These are phyloP conservation scores for Mycena kentingensis DNA, from an alignment of 768 basidiomycete genomes.

Conservation along the genomic window DNA sequence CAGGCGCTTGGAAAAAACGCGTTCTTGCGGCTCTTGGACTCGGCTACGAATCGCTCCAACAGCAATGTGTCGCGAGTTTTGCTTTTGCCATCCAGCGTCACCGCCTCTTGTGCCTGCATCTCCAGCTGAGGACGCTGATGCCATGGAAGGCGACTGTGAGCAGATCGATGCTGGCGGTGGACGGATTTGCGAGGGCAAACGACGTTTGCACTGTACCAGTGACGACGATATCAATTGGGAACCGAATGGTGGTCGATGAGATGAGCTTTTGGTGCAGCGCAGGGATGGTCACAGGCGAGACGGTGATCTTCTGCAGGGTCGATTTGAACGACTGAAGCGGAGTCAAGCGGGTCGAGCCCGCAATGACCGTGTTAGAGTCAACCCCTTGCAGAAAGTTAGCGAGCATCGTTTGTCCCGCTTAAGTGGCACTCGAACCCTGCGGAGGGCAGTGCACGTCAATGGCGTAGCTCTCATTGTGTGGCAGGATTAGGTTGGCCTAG, in stretches of 20 bases:
- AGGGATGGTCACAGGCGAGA: constrained; percentile 66
- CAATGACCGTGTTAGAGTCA: constrained; percentile 54
- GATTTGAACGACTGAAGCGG: constrained; percentile 59
- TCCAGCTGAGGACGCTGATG: no score
- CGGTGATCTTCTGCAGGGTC: constrained; percentile 59
- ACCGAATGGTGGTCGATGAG: constrained; percentile 52
- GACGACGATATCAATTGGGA: constrained; percentile 62
- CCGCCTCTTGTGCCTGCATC: no score
- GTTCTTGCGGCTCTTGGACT: constrained; percentile 1
- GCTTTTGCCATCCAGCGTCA: no score
- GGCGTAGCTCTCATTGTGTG: constrained; percentile 57
- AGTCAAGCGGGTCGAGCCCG: constrained; percentile 57
- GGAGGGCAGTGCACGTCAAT: constrained; percentile 68
- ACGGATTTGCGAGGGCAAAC: constrained; percentile 68
- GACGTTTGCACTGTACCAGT: constrained; percentile 61
- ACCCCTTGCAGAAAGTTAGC: constrained; percentile 72
- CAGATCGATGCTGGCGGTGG: constrained; percentile 71
- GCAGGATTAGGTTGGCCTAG: constrained; percentile 58
- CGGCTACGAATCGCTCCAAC: constrained; percentile 8
- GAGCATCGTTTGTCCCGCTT: constrained; percentile 57
- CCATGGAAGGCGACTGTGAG: constrained; percentile 50
- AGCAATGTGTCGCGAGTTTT: constrained; percentile 13
- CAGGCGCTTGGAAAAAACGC: not conserved
- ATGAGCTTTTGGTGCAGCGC: constrained; percentile 66
- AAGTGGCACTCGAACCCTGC: constrained; percentile 47